Conservation (phyloP, 73 alveolate species). For the Tetrahymena thermophila region DNA sequence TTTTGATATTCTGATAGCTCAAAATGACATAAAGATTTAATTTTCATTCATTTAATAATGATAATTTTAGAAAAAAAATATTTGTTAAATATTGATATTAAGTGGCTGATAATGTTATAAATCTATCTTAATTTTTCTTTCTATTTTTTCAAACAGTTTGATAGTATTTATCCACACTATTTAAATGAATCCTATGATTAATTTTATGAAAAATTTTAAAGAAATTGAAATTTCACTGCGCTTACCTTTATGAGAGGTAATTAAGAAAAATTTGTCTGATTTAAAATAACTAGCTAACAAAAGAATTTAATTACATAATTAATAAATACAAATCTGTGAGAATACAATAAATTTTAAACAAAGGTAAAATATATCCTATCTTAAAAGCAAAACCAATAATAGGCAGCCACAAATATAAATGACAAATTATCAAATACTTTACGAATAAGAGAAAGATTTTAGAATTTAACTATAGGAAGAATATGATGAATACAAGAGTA, state of each 20-base stretch:
- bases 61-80: not conserved
- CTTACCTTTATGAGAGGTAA: not conserved
- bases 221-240: not conserved
- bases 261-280: not conserved
- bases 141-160: not conserved
- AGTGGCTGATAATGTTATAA: not conserved
- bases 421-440: not conserved
- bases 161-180: not conserved
- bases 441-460: not conserved
- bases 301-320: not conserved
- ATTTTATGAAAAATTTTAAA: not conserved
- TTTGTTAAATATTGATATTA: not conserved
- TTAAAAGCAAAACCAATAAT: not conserved
- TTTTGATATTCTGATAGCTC: not conserved
- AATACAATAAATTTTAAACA: not conserved
- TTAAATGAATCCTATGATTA: not conserved
- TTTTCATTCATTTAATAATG: too few species aligned
- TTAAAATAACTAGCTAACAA: not conserved
- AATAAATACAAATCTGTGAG: not conserved
- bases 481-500: not conserved
- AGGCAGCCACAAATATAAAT: not conserved
- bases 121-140: not conserved
- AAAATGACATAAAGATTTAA: too few species aligned
- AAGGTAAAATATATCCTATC: not conserved
- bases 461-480: not conserved